Conservation (phyloP, 2,329 filamentous ascomycete species). For the Cercospora sp. region DNA sequence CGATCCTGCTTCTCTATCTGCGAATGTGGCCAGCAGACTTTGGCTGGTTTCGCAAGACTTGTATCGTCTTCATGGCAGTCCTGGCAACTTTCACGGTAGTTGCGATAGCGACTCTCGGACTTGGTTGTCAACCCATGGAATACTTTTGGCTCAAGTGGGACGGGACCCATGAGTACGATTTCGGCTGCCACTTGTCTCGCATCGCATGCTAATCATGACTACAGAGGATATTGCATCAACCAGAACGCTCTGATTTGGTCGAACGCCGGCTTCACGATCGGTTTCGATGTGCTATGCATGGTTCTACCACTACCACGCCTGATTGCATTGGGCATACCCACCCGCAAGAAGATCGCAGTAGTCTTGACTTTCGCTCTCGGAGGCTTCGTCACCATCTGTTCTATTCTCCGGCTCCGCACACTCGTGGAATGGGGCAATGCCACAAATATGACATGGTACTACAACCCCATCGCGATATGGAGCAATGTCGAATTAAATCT, state of each 20-base stretch:
- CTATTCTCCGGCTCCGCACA: constrained; percentile 25
- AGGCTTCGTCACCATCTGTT: constrained; percentile 29
- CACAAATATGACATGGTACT: constrained; percentile 26
- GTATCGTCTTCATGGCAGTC: constrained; percentile 16
- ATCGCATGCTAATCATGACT: not conserved
- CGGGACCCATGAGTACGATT: constrained; percentile 14
- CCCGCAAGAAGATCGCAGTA: constrained; percentile 27
- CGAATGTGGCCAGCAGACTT: constrained; percentile 25
- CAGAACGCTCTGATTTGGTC: constrained; percentile 25
- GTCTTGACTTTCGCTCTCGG: constrained; percentile 29
- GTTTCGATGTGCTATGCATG: constrained; percentile 27
- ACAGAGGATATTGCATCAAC: constrained; percentile 27
- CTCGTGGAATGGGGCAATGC: constrained; percentile 21
- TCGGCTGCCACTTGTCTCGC: not conserved
- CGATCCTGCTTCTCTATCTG: constrained; percentile 25
- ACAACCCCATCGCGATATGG: constrained; percentile 29
- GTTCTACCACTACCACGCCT: constrained; percentile 29
- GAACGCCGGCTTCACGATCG: constrained; percentile 26
- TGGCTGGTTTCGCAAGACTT: constrained; percentile 21
- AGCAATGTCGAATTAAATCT: constrained; percentile 27
- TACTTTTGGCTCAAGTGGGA: constrained; percentile 26
- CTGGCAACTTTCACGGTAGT: constrained; percentile 8
- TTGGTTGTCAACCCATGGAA: constrained; percentile 21
- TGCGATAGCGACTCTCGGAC: constrained; percentile 17
- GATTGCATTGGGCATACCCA: constrained; percentile 19